Evolutionary conservation across 805 yeast genomes (phyloP).

Genomic region (Diddensiella caesifluorescens): DNA sequence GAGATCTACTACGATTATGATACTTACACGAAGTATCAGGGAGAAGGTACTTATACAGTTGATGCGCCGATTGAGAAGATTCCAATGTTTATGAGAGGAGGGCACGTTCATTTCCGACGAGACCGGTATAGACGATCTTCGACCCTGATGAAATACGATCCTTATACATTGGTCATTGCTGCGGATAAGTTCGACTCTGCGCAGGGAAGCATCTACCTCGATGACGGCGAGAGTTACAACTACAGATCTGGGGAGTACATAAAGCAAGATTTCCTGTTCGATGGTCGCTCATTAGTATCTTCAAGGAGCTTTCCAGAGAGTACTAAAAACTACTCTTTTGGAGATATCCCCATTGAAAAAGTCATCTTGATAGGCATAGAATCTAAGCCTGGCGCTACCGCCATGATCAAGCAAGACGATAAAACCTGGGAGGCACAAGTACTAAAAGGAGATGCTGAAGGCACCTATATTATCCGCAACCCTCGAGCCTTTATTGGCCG

Average conservation of each 20-base stretch:
- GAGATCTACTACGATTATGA: constrained; percentile 36
- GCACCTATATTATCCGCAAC: constrained; percentile 8
- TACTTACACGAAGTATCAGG: constrained; percentile 24
- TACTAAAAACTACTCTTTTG: constrained; percentile 3
- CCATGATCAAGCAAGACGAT: constrained; percentile 8
- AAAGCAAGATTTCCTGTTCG: constrained; percentile 9
- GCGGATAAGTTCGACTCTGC: constrained; percentile 45
- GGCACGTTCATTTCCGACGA: constrained; percentile 61
- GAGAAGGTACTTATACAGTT: constrained; percentile 39
- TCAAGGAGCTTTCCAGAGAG: constrained; percentile 7
- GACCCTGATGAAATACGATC: constrained; percentile 68
- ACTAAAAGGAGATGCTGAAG: constrained; percentile 1
- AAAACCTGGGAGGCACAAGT: constrained; percentile 13
- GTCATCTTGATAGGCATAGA: constrained; percentile 17
- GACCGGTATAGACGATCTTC: constrained; percentile 78
- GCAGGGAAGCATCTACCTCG: constrained; percentile 58
- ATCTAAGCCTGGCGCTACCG: neutral
- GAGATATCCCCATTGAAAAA: constrained; percentile 15
- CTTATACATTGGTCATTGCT: constrained; percentile 67
- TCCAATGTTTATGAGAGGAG: constrained; percentile 76
- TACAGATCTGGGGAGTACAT: constrained; percentile 45
- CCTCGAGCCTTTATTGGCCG: constrained; percentile 15
- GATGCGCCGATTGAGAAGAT: constrained; percentile 51
- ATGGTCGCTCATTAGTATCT: neutral
- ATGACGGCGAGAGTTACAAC: constrained; percentile 74